Evolutionary conservation across 352 stramenopile species (phyloP), one percentile per base, ranked within the genome.

Genomic region (Phytopythium kandeliae): DNA sequence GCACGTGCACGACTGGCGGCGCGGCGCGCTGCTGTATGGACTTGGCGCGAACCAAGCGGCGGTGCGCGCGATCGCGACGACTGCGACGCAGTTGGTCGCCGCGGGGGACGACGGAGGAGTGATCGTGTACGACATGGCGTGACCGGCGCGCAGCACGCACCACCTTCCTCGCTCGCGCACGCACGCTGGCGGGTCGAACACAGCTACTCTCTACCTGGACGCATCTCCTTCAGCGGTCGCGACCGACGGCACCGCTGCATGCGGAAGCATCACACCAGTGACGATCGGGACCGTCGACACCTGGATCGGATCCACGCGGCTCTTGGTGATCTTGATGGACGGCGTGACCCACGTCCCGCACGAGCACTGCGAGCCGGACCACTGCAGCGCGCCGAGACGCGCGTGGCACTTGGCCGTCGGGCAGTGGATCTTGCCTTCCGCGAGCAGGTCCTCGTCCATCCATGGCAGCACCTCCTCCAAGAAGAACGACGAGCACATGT

Each of bases 271-370:
- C 9, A 61, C 62, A 6, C 69, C 61, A 7, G 58, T 66, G 31
- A 80, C 45, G 33, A 77, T 73, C n/a, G 62, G 63, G 19, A 68
- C 41, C 19, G 34, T 64, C 30, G 53, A 54, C 21, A 58, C 54
- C 24, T 69, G 54, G 28, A 82, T 38, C 22, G 53, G 42, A 51
- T 92, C 81, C 16, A 92, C 76, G 41, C 81, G 65, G 44, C 78
- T 89, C 70, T 92, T 89, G 53, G 77, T 89, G 51, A 92, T 62
- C 54, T 92, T 86, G 54, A 92, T 86, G 15, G 78, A 88, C 43
- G 80, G 80, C 44, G 80, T 92, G 54, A 92, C 74, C 80, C 80
- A 92, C 56, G 80, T 88, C 51, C 80, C 80, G 46, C 80, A 92
- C 30, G 80, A 92, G 54, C 80, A 92, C 60, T 92, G 80, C 16